Base-by-base conservation (phyloP, 176 grass and related monocot genomes). In the Tuctoria greenei region DNA sequence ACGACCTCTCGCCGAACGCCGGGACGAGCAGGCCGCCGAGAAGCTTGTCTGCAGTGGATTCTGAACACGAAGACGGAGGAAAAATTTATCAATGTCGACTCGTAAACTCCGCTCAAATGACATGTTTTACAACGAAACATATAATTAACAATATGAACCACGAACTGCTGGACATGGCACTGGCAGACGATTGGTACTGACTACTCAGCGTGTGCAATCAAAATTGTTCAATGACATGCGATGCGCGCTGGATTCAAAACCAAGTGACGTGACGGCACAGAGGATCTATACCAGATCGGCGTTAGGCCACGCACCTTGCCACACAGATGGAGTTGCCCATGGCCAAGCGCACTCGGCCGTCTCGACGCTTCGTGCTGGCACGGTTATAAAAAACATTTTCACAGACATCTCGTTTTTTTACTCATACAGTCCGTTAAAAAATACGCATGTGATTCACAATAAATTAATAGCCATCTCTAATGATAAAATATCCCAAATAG, bases 1-100 rank as follows among this genome's bases (percentile, higher is more conserved):
- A 93, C 4, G 61, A 60, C 4, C 13, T 12, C 1, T 85, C 86
- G 45, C 91, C 75, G 35, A 91, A 83, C 1, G 66, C 71, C 23
- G 86, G 70, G 10, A 82, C 71, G 20, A 93, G 86, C 49, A 97
- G 82, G 63, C 86, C 94, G 9, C 88, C 88, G 2, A 93, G 81
- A 70, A 89, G 83, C 26, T 68, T 44, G 26, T 83, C 81, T 40
- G 40, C 18, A 20, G 68, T 20, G 51, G 23, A 50, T 23, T 39
- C 60, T 70, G 78, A 46, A 71, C 20, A 4, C 11, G 7, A 28
- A 5, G 11, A 39, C 15, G 20, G 13, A 59, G 4, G 14, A 34
- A 9, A 21, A n/a, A n/a, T n/a, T n/a, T n/a, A 34, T 58, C 37
- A 79, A 10, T 35, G 50, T 36, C 8, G 7, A 7, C 11, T 6